These are phyloP conservation scores for Coniosporium tulheliwenetii DNA, from an alignment of 2,329 filamentous ascomycete genomes.

Conservation along the genomic window DNA sequence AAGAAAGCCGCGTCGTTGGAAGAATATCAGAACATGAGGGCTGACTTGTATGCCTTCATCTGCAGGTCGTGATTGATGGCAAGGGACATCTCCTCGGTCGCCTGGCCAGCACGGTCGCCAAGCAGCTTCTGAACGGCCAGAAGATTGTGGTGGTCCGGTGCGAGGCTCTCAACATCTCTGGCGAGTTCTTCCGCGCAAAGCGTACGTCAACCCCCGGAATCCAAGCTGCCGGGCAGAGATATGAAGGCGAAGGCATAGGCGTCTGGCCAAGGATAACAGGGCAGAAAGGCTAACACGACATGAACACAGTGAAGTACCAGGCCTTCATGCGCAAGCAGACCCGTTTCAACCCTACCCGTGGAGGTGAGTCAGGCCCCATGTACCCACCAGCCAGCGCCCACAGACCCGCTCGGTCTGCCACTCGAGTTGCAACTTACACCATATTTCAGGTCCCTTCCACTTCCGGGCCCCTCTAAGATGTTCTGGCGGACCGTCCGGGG, in stretches of 20 bases:
- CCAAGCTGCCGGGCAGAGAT: too few relatives aligned
- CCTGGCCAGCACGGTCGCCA: constrained; percentile 93
- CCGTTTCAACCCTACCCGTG: constrained; percentile 97
- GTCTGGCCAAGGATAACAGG: not conserved
- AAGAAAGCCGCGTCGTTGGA: too few relatives aligned
- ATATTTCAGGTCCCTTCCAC: constrained; percentile 77
- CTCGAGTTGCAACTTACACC: constrained; percentile 13
- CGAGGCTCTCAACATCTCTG: constrained; percentile 99
- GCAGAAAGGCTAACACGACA: constrained; percentile 6
- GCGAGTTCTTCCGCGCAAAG: constrained; percentile 99
- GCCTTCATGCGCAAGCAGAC: constrained; percentile 99
- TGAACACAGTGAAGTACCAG: constrained; percentile 89
- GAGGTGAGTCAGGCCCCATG: constrained; percentile 46
- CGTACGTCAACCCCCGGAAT: constrained; percentile 52
- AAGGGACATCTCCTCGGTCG: constrained; percentile 99
- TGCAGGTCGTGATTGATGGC: constrained; percentile 95
- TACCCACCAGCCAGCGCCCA: not conserved
- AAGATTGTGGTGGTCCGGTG: constrained; percentile 99
- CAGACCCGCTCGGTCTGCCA: not conserved
- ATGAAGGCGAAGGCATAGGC: too few relatives aligned
- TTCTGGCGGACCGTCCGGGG: constrained; percentile 99
- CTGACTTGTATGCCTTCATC: constrained; percentile 6
- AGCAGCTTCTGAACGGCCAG: constrained; percentile 97
- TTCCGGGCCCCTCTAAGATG: constrained; percentile 97
- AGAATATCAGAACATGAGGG: too few relatives aligned